Evolutionary conservation across 371 early-diverging fungal species (phyloP), one percentile per base, ranked within the genome.

Genomic region (Hamiltosporidium magnivora): DNA sequence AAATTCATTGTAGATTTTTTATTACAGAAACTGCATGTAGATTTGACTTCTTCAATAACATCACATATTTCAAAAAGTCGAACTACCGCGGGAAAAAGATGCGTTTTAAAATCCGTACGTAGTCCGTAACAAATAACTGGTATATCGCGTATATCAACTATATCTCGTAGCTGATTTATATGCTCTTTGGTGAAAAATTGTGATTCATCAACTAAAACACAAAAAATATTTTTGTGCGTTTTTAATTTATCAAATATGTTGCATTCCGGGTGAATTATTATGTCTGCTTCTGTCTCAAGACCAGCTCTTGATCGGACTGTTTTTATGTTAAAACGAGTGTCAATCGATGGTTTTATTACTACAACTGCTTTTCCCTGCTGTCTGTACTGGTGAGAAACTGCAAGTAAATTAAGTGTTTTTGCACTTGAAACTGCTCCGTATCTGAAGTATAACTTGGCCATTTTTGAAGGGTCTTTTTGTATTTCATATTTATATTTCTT

Each of bases 151-250:
- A 9, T 40, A 39, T 60, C 61, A 60, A 60, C 42, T 3, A 60
- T 12, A 60, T 12, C 8, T 40, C 40, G 42, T 36, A 60, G 25
- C 25, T 60, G 42, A 8, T 40, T 3, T 9, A 60, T 42, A 40
- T 60, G 61, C 8, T 60, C 61, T 60, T 60, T 60, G 9, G 38
- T 60, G 8, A 60, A 38, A 60, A 60, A 60, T 40, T 60, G 61
- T 11, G 61, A 37, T 60, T 60, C 61, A 60, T 60, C 61, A 3
- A 60, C 25, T 9, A 60, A 42, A 12, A 60, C 25, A 25, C 61
- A 60, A 60, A 60, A 60, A 60, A 60, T 3, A 3, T 8, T 9
- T 25, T 40, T 60, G 4, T 12, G 36, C 9, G 3, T 12, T 44
- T 60, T 11, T 2, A 36, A 14, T n/a, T 43, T 39, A 40, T 60